Evolutionary conservation across 345 rosid species (phyloP), one percentile per base, ranked within the genome.

Genomic region (Stellera chamaejasme): DNA sequence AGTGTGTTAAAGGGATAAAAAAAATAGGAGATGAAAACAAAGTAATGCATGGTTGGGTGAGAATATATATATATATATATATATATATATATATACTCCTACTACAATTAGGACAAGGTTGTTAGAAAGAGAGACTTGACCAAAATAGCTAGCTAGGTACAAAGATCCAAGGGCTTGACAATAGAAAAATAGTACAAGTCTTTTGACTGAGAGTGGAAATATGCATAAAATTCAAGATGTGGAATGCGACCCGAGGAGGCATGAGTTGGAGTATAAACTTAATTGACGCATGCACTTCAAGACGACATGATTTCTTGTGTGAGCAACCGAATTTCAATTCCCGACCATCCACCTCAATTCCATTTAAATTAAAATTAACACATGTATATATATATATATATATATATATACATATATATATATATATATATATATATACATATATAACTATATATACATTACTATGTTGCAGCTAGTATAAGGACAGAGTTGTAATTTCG

Each of bases 161-260:
- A 32, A 5, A 5, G 5, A 32, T 32, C 9, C 39, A 8, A 5
- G 39, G 9, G 5, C 39, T 32, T 32, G 39, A 32, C 39, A 32
- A 32, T 1, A 32, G 39, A 32, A 32, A 32, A 32, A 32, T n/a
- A n/a, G n/a, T 3, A 8, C 39, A 32, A 32, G 39, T 32, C 2
- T 32, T 19, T 8, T 32, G 39, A 32, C 39, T 0, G 39, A 32
- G 39, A 32, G 23, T 19, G 23, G 39, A 6, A 15, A 48, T 48
- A 23, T 13, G 58, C 78, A 72, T 73, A 65, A 73, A 72, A 67
- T 67, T 83, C 79, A 76, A 80, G 70, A 74, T 64, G 23, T 19
- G 58, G 76, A 63, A 49, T 69, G 66, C 61, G 23, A 65, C 68
- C 76, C 72, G 48, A 76, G 58, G 48, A 76, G 58, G 69, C 62